Evolutionary conservation across 2,329 filamentous ascomycete genomes (phyloP).

Genomic region (Fusarium guadeloupense): DNA sequence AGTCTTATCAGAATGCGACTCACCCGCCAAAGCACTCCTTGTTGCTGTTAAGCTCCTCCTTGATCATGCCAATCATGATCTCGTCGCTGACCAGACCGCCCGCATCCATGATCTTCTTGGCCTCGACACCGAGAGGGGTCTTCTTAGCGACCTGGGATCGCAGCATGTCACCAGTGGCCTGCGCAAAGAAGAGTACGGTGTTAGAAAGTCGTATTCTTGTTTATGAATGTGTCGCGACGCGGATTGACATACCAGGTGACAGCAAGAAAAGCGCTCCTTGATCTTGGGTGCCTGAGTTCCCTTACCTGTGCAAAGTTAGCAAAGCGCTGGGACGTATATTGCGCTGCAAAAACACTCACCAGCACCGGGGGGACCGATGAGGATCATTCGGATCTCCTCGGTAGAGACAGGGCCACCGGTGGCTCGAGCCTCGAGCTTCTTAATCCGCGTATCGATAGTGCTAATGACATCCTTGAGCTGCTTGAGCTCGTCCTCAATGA

Average conservation of each 20-base stretch:
- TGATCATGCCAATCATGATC: conserved; percentile 99
- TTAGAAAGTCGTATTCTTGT: conserved; percentile 20
- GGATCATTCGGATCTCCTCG: conserved; percentile 88
- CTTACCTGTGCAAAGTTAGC: conserved; percentile 74
- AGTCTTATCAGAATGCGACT: conserved; percentile 43
- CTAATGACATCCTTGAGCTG: conserved; percentile 85
- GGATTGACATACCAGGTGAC: conserved; percentile 80
- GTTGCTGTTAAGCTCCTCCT: conserved; percentile 94
- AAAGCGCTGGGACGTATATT: not conserved
- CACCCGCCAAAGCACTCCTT: conserved; percentile 96
- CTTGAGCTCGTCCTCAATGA: conserved; percentile 85
- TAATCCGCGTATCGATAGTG: conserved; percentile 85
- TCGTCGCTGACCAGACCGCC: conserved; percentile 97
- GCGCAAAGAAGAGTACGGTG: conserved; percentile 23
- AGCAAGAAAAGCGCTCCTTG: conserved; percentile 97
- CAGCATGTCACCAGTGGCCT: conserved; percentile 99
- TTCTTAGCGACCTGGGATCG: conserved; percentile 98
- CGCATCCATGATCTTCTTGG: conserved; percentile 99
- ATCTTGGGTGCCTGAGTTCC: conserved; percentile 98
- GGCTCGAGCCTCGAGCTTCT: conserved; percentile 81
- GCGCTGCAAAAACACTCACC: conserved; percentile 66
- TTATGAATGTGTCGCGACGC: conserved; percentile 5
- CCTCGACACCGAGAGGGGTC: conserved; percentile 91
- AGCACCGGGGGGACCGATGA: conserved; percentile 97
- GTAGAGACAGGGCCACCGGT: conserved; percentile 61